phyloP scores from a whole-genome alignment of 2,329 filamentous ascomycete species.

The Leptographium radiaticola region DNA sequence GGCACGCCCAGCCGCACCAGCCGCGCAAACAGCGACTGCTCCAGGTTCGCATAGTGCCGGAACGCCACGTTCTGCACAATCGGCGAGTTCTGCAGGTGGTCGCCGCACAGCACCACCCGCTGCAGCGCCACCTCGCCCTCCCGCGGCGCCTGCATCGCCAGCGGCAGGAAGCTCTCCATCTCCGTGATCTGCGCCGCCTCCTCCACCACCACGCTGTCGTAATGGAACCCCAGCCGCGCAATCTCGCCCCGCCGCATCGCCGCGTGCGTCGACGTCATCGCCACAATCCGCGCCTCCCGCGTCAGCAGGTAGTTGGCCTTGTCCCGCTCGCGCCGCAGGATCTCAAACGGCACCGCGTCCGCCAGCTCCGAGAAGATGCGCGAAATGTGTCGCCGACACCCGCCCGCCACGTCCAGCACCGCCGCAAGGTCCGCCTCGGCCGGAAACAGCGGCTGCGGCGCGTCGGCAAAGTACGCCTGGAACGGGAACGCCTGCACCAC shows the following conservation, averaged over 20 bases:
- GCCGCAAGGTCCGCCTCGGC: constrained; percentile 48
- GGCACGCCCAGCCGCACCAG: constrained; percentile 89
- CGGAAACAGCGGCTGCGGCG: constrained; percentile 76
- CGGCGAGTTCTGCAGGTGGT: constrained; percentile 93
- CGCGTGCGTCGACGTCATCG: constrained; percentile 97
- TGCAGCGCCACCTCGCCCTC: constrained; percentile 65
- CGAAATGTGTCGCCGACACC: constrained; percentile 78
- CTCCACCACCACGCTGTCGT: constrained; percentile 97
- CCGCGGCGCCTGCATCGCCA: constrained; percentile 76
- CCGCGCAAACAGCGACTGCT: constrained; percentile 88
- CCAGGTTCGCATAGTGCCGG: constrained; percentile 86
- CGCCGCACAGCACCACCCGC: constrained; percentile 82
- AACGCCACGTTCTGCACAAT: constrained; percentile 92
- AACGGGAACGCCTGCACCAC: constrained; percentile 75
- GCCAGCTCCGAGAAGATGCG: constrained; percentile 88
- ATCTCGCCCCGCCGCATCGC: constrained; percentile 91
- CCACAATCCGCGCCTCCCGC: constrained; percentile 92
- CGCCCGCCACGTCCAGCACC: constrained; percentile 63
- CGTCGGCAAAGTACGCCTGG: constrained; percentile 72
- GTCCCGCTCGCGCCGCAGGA: constrained; percentile 74
- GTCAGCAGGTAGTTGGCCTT: constrained; percentile 93
- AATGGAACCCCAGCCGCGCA: constrained; percentile 81
- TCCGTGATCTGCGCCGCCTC: constrained; percentile 97
- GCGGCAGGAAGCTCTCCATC: constrained; percentile 89
- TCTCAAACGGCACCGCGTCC: constrained; percentile 90